Conservation (phyloP, 805 yeast species). For the Wickerhamiella cacticola region DNA sequence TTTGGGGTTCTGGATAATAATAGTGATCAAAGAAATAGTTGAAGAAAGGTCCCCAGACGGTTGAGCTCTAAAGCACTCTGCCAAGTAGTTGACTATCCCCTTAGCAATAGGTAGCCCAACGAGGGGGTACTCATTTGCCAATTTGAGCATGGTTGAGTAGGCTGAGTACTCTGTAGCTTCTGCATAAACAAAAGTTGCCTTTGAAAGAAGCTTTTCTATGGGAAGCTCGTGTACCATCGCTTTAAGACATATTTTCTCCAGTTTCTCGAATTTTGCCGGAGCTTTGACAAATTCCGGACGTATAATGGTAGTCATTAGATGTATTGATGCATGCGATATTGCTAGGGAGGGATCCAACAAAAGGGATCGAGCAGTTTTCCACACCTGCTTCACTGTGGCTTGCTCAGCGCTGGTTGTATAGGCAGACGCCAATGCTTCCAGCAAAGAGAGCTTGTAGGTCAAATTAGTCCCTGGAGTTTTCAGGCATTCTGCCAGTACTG, state of each 20-base stretch:
- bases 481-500: slow-evolving; percentile 17
- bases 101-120: slow-evolving; percentile 2
- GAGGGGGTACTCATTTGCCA: slow-evolving; percentile 3
- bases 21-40: slow-evolving; percentile 1
- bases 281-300: slow-evolving; percentile 20
- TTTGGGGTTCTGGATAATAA: slow-evolving; percentile 11
- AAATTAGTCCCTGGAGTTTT: slow-evolving; percentile 12
- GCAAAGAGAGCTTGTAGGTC: slow-evolving; percentile 18
- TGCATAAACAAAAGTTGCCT: background rate
- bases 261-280: slow-evolving; percentile 24
- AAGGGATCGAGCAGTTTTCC: slow-evolving; percentile 25
- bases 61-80: background rate
- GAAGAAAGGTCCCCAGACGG: background rate
- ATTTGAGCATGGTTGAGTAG: background rate
- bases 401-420: slow-evolving; percentile 25
- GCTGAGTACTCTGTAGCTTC: background rate
- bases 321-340: slow-evolving; percentile 26
- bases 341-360: slow-evolving; percentile 24
- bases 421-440: slow-evolving; percentile 15
- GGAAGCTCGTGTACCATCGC: slow-evolving; percentile 13
- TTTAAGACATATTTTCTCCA: slow-evolving; percentile 20
- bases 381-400: slow-evolving; percentile 24
- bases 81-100: slow-evolving; percentile 6
- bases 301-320: slow-evolving; percentile 23
- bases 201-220: background rate